A percentile compares a stretch with the other conserved stretches of the same genome.
These are phyloP conservation scores for Irpex rosettiformis DNA, from an alignment of 1,284 basidiomycete genomes.

Conservation along the genomic window DNA sequence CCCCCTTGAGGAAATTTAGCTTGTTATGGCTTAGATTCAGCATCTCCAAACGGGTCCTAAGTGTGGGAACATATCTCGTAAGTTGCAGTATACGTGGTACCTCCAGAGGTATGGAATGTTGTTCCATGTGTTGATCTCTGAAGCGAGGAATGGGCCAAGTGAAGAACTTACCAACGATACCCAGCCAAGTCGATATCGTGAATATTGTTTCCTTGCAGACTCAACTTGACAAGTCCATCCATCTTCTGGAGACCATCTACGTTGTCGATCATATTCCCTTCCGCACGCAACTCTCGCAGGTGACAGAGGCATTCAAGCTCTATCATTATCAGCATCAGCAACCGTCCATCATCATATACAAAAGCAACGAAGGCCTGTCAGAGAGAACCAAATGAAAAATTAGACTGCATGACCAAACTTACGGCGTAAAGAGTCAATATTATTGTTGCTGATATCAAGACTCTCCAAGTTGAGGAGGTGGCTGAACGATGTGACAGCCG, in stretches of 20 bases:
- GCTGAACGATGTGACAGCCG: conserved; percentile 84
- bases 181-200: conserved; percentile 56
- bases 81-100: conserved; percentile 1
- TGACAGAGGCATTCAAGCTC: conserved; percentile 84
- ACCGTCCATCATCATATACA: conserved; percentile 1
- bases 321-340: conserved; percentile 28
- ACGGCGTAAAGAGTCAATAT: conserved; percentile 85
- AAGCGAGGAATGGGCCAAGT: conserved; percentile 5
- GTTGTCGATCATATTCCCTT: conserved; percentile 77
- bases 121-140: neutral
- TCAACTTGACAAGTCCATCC: conserved; percentile 81
- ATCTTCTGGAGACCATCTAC: conserved; percentile 80
- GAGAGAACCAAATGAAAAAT: conserved; percentile 8
- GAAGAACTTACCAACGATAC: conserved; percentile 63
- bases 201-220: conserved; percentile 77
- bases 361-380: conserved; percentile 8
- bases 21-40: conserved; percentile 82
- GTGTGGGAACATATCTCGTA: conserved; percentile 19
- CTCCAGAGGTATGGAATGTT: neutral
- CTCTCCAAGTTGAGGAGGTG: conserved; percentile 85
- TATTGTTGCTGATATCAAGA: conserved; percentile 90
- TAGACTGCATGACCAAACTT: conserved; percentile 33
- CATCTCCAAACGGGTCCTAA: conserved; percentile 78
- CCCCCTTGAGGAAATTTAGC: conserved; percentile 55
- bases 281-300: conserved; percentile 85